A percentile compares a stretch with the other conserved stretches of the same genome.
Evolutionary conservation across 179 eudicot genomes (phyloP).

Genomic region (Amaranthus tricolor): DNA sequence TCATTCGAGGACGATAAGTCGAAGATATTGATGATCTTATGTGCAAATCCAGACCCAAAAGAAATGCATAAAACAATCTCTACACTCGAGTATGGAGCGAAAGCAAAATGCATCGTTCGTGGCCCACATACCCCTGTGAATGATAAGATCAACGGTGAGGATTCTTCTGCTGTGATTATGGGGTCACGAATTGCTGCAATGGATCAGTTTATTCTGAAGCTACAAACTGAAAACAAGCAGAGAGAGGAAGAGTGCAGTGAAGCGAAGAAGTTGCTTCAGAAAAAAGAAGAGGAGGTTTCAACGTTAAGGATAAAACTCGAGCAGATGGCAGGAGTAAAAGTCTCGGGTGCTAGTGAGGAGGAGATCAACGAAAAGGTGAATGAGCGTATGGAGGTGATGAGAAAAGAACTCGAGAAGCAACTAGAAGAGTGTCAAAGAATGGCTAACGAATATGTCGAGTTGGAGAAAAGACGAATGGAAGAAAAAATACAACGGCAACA

Average conservation of each 20-base stretch:
- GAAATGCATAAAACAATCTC: conserved; percentile 90
- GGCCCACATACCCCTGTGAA: conserved; percentile 73
- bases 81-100: conserved; percentile 96
- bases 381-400: conserved; percentile 51
- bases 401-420: conserved; percentile 65
- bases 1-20: conserved; percentile 96
- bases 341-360: conserved; percentile 55
- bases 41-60: conserved; percentile 92
- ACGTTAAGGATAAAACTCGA: conserved; percentile 62
- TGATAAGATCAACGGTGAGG: conserved; percentile 54
- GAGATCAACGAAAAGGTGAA: conserved; percentile 70
- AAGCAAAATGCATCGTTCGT: conserved; percentile 92
- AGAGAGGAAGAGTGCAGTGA: conserved; percentile 77
- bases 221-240: conserved; percentile 75
- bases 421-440: conserved; percentile 69
- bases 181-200: conserved; percentile 83
- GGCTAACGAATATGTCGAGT: conserved; percentile 70
- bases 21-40: conserved; percentile 86
- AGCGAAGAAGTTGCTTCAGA: conserved; percentile 66
- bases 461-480: conserved; percentile 88
- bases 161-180: conserved; percentile 62
- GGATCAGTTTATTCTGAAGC: conserved; percentile 84
- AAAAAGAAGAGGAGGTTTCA: conserved; percentile 82
- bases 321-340: conserved; percentile 35
- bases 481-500: conserved; percentile 63